Conservation (phyloP, 2,329 filamentous ascomycete genomes). For the Alternaria atra region DNA sequence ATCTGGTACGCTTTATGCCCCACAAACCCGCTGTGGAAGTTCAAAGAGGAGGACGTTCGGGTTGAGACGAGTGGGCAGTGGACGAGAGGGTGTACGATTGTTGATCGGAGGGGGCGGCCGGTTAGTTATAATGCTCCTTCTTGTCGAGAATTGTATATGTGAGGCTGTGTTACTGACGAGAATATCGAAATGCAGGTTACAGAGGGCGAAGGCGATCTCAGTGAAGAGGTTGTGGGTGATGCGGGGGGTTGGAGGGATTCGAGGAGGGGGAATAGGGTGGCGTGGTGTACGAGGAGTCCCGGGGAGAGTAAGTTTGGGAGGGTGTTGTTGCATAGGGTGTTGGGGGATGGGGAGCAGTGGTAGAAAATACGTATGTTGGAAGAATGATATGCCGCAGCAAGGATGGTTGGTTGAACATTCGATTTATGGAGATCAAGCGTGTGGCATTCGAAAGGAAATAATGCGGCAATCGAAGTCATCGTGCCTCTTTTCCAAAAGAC, state of each 20-base stretch:
- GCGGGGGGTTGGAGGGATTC: conserved; percentile 77
- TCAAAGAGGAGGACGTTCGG: conserved; percentile 75
- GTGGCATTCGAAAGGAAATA: too few relatives aligned
- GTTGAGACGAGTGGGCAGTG: conserved; percentile 93
- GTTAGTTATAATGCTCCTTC: conserved; percentile 28
- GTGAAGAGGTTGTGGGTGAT: conserved; percentile 70
- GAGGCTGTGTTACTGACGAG: too few relatives aligned
- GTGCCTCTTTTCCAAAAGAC: too few relatives aligned
- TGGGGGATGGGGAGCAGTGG: conserved; percentile 53
- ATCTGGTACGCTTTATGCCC: conserved; percentile 49
- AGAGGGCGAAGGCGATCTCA: conserved; percentile 38
- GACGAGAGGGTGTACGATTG: conserved; percentile 89
- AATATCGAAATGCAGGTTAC: conserved; percentile 45
- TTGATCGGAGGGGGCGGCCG: conserved; percentile 73
- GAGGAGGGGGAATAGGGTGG: conserved; percentile 79
- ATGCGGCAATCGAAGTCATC: too few relatives aligned
- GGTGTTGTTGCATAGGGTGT: conserved; percentile 71
- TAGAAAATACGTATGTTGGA: neutral
- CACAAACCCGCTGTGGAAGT: conserved; percentile 42
- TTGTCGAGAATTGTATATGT: too few relatives aligned
- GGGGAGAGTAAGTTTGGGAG: conserved; percentile 73
- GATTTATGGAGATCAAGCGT: too few relatives aligned
- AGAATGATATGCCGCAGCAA: too few relatives aligned
- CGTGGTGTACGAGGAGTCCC: conserved; percentile 74
- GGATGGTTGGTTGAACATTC: too few relatives aligned